Evolutionary conservation across 164 flowering plant genomes (phyloP).

Genomic region (Annona squamosa): DNA sequence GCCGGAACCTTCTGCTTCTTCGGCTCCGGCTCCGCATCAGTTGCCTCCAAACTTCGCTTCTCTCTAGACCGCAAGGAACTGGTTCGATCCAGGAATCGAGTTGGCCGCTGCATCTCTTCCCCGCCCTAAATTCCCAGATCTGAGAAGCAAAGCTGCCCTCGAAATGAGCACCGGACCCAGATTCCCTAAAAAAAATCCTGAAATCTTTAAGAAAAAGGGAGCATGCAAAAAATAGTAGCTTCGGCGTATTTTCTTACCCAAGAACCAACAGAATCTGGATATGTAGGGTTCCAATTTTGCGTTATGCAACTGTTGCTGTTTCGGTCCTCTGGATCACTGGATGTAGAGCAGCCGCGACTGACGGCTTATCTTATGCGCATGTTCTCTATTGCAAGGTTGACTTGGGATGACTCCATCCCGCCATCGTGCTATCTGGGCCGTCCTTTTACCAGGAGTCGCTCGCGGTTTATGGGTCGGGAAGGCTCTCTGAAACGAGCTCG

Average conservation of each 20-base stretch:
- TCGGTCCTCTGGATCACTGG: background rate
- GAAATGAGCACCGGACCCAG: background rate
- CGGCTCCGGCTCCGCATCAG: background rate
- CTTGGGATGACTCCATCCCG: background rate
- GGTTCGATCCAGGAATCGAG: background rate
- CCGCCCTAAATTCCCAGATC: background rate
- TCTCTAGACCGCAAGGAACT: background rate
- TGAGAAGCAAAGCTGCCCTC: background rate
- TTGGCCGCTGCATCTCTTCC: conserved; percentile 3
- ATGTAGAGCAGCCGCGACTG: background rate
- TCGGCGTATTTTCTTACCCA: background rate
- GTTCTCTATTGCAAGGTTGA: background rate
- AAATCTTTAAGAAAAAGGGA: background rate
- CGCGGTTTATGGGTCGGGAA: background rate
- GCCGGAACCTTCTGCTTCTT: conserved; percentile 7
- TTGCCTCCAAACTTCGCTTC: conserved; percentile 2
- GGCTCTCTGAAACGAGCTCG: background rate
- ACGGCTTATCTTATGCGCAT: background rate
- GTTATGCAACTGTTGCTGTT: background rate
- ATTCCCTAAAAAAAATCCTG: background rate
- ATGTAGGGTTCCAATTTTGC: background rate
- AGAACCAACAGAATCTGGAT: background rate
- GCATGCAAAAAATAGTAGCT: background rate
- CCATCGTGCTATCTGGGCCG: background rate
- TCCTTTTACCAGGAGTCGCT: background rate